Evolutionary conservation across 305 asterid genomes (phyloP), one percentile per base, ranked within the genome.

Genomic region (Fraxinus ornus): DNA sequence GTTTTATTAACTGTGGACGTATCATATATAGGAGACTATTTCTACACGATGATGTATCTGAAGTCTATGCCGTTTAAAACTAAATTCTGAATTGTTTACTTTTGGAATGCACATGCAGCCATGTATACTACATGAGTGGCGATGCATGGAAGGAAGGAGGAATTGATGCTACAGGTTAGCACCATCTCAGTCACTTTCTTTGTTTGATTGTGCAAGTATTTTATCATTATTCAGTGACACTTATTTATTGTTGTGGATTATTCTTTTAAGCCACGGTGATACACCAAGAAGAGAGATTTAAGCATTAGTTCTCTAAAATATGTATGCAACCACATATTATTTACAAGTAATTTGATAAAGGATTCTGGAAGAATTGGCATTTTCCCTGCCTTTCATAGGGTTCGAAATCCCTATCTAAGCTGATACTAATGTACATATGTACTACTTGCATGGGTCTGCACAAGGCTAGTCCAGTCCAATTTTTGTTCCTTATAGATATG

Each of bases 91-190:
- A 76, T 62, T 79, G 21, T 82, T 89, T 66, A 79, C 84, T 83
- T 22, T 81, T 75, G 73, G 52, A 78, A 68, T 87, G 39, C 86
- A 78, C 78, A 83, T 89, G 91, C 85, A 96, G 99, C 89, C 99
- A 96, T 89, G 98, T 96, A 49, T 94, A 93, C 91, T 96, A 96
- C 91, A 96, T 94, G 98, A 96, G 99, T 85, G 99, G 99, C 78
- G 99, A 96, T 91, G 98, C 98, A 33, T 96, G 99, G 99, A 96
- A 96, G 90, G 98, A 94, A 88, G 99, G 99, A 86, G 99, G 99
- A 44, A 96, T 96, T 80, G 99, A 96, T 91, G 98, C 98, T 78
- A 96, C 99, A 74, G 99, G 99, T 94, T 74, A 89, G 94, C 84
- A 76, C 84, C 79, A 39, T 83, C 85, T 75, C 83, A 28, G 24